Evolutionary conservation across 441 rosid genomes (phyloP).

Genomic region (Eruca vesicaria): DNA sequence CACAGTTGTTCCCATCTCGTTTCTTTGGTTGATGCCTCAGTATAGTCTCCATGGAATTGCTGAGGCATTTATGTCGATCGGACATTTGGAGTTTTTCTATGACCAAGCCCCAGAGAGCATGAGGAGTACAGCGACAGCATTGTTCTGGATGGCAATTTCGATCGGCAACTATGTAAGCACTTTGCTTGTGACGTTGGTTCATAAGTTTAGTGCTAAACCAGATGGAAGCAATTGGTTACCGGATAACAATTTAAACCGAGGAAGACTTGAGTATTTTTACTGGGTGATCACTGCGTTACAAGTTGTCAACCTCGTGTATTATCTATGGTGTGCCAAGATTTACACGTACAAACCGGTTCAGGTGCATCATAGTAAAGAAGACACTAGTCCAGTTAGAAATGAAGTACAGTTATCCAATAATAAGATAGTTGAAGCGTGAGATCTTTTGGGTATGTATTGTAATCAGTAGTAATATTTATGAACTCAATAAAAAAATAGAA

Average conservation of each 20-base stretch:
- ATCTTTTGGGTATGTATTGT: conserved; percentile 10
- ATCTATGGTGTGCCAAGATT: conserved; percentile 62
- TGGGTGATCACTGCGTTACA: conserved; percentile 78
- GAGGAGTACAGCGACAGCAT: conserved; percentile 78
- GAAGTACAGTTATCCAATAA: conserved; percentile 22
- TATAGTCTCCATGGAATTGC: conserved; percentile 86
- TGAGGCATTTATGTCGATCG: conserved; percentile 90
- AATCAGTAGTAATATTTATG: conserved; percentile 7
- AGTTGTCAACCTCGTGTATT: conserved; percentile 61
- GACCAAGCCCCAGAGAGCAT: conserved; percentile 93
- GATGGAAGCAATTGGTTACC: conserved; percentile 91
- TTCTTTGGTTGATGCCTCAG: conserved; percentile 82
- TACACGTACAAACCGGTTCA: conserved; percentile 80
- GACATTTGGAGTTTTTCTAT: conserved; percentile 87
- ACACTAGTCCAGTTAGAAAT: conserved; percentile 12
- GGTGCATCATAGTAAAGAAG: conserved; percentile 36
- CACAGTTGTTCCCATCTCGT: conserved; percentile 55
- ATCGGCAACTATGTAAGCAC: conserved; percentile 80
- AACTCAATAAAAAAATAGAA: conserved; percentile 14
- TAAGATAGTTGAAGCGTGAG: conserved; percentile 14
- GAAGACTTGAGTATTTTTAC: conserved; percentile 82
- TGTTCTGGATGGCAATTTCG: conserved; percentile 78
- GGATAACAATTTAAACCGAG: conserved; percentile 67
- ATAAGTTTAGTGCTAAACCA: conserved; percentile 52
- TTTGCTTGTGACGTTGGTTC: conserved; percentile 65